These are phyloP conservation scores for Pseudonitzschia delicatissima DNA, from an alignment of 108 stramenopile genomes.

Conservation along the genomic window DNA sequence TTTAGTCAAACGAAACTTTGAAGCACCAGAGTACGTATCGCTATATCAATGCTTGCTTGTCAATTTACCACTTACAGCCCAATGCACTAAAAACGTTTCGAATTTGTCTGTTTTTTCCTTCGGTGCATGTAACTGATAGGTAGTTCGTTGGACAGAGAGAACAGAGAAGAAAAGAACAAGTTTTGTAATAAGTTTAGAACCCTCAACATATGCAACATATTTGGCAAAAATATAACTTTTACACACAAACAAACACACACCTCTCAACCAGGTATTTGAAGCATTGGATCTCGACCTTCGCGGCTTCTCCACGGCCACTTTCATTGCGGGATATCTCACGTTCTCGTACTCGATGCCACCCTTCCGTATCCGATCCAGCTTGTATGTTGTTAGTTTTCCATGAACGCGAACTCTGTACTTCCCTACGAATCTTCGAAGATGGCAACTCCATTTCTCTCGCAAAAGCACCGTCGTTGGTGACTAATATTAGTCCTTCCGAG, in stretches of 20 bases:
- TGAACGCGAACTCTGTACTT: slow-evolving; percentile 75
- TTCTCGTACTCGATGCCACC: slow-evolving; percentile 30
- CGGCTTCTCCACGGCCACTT: slow-evolving; percentile 51
- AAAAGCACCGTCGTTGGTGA: slow-evolving; percentile 76
- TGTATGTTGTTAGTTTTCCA: slow-evolving; percentile 52
- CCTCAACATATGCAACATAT: too few species aligned
- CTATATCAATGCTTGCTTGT: too few species aligned
- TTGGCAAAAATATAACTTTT: too few species aligned
- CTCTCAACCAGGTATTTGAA: slow-evolving; percentile 56
- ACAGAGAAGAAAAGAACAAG: too few species aligned
- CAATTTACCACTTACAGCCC: slow-evolving; percentile 49
- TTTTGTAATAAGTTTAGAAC: too few species aligned
- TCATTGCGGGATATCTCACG: slow-evolving; percentile 51
- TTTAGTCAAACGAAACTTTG: too few species aligned
- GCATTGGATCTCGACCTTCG: slow-evolving; percentile 8
- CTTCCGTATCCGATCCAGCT: slow-evolving; percentile 51
- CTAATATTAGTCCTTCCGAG: slow-evolving; percentile 75
- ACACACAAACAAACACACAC: too few species aligned
- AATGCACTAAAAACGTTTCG: slow-evolving; percentile 62
- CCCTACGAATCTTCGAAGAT: slow-evolving; percentile 57
- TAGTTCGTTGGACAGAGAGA: background rate
- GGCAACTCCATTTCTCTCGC: slow-evolving; percentile 75
- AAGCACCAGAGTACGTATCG: too few species aligned
- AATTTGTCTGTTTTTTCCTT: slow-evolving; percentile 77
- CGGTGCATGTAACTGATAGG: slow-evolving; percentile 6